These are phyloP conservation scores for Xylariaceae sp. DNA, from an alignment of 2,329 filamentous ascomycete species.

Conservation along the genomic window DNA sequence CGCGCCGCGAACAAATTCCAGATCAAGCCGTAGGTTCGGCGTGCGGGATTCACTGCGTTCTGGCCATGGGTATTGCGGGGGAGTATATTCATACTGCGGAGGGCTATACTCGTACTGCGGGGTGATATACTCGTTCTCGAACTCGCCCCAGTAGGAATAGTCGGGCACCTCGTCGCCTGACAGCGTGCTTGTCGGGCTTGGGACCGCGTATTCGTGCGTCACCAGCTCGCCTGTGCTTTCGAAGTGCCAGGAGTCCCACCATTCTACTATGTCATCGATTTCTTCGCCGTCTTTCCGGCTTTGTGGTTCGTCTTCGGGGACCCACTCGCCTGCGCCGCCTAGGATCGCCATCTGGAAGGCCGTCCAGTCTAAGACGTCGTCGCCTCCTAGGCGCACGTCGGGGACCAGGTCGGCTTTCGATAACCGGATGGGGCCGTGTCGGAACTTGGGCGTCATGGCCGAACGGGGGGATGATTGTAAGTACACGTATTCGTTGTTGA, in stretches of 20 bases:
- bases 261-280: conserved; percentile 44
- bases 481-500: conserved; percentile 45
- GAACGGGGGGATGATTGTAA: conserved; percentile 48
- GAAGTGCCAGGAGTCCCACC: conserved; percentile 51
- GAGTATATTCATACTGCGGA: neutral
- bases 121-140: conserved; percentile 29
- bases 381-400: conserved; percentile 39
- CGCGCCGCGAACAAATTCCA: conserved; percentile 5
- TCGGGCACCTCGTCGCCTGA: conserved; percentile 31
- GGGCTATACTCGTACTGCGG: conserved; percentile 28
- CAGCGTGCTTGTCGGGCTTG: conserved; percentile 31
- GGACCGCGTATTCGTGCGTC: conserved; percentile 29
- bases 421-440: conserved; percentile 54
- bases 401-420: conserved; percentile 41
- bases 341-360: conserved; percentile 63
- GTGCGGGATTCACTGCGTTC: neutral
- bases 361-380: conserved; percentile 58
- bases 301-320: conserved; percentile 41
- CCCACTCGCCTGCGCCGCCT: conserved; percentile 52
- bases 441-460: conserved; percentile 45
- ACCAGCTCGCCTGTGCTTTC: conserved; percentile 41
- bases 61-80: neutral
- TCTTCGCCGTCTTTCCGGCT: conserved; percentile 43
- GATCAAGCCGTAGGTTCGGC: conserved; percentile 11
- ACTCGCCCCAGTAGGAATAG: conserved; percentile 28